Evolutionary conservation across 2,329 filamentous ascomycete species (phyloP).

Genomic region (Botrytis medusae): DNA sequence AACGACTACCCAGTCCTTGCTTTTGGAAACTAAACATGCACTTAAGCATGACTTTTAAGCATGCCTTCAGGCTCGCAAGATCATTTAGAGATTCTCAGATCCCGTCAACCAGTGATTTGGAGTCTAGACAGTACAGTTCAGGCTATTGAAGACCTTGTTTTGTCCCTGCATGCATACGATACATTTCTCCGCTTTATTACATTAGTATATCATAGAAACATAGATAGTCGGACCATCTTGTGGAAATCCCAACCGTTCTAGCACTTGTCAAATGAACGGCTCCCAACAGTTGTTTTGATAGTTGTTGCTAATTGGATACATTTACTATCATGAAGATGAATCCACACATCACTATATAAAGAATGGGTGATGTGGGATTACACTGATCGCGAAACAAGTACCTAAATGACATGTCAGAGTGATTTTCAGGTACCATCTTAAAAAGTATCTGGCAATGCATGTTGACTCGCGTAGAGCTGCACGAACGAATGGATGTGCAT

Average conservation of each 20-base stretch:
- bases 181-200: neutral
- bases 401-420: accelerated
- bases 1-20: neutral
- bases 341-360: neutral
- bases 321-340: neutral
- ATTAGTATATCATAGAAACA: neutral
- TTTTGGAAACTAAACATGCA: neutral
- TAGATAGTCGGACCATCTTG: too few species aligned
- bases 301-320: neutral
- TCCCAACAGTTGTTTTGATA: neutral
- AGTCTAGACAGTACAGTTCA: neutral
- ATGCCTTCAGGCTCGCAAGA: neutral
- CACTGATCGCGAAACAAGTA: neutral
- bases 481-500: neutral
- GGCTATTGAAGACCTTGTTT: neutral
- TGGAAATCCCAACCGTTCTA: neutral
- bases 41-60: neutral
- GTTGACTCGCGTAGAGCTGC: neutral
- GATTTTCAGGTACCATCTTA: neutral
- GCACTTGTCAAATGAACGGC: neutral
- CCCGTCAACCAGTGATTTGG: neutral
- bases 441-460: neutral
- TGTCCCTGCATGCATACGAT: neutral
- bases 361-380: neutral
- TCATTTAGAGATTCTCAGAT: neutral